Base-by-base conservation (phyloP, 2,329 filamentous ascomycete species). In the Pestalotiopsis sp. region DNA sequence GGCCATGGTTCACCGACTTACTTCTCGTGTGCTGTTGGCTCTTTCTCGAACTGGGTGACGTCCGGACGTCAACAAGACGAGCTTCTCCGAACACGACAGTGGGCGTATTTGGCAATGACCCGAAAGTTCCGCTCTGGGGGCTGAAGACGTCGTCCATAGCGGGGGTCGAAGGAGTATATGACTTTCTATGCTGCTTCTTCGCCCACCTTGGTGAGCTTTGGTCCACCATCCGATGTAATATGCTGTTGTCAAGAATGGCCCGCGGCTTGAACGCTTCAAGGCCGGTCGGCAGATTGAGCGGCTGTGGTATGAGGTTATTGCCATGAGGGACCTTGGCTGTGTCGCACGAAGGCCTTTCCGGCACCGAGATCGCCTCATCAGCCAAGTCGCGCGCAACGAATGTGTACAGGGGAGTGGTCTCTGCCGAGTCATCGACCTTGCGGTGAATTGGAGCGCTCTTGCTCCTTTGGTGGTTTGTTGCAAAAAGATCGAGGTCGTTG, bases 361-460 rank as follows among this genome's bases (percentile, higher is more conserved):
- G 20, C 9, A n/a, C 41, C 7, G 12, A 49, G 31, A 23, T 17
- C 2, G 49, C 25, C 25, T 41, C 41, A 20, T 64, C 41, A 45
- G 11, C n/a, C 13, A 61, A 17, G 31, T 49, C 62, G 6, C 63
- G 65, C 2, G 79, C 77, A 1, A 84, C 84, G 71, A 86, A 86
- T 38, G 86, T 80, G 70, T 83, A 84, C 69, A 86, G 86, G 1
- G 84, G 84, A 1, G 83, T 80, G 1, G 79, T 76, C 36, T 85
- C 82, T 13, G 82, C 80, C 49, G 82, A 78, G 23, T 80, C 81
- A 65, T 85, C 84, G 3, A 79, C 74, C 45, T 81, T 80, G 6
- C 80, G 81, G 68, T 83, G 84, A n/a, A 83, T 71, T 0, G 86
- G 86, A 52, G 88, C 73, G 69, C 84, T 88, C 60, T 82, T 80